Evolutionary conservation across 371 early-diverging fungal genomes (phyloP).

Genomic region (Syncephalastrum contaminatum): DNA sequence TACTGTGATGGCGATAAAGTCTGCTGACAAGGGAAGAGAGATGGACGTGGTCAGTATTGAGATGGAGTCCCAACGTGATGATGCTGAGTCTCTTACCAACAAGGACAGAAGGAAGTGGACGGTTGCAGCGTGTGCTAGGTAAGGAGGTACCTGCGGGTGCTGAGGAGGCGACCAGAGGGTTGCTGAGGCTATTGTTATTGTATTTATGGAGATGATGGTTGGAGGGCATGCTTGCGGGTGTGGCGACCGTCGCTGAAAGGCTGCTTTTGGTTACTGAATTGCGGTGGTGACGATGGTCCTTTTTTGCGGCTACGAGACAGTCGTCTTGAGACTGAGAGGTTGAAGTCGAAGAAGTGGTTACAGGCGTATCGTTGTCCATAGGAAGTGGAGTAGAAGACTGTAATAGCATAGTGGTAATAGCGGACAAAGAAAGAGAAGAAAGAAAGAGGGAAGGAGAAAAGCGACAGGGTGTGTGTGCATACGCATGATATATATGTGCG

Average conservation of each 20-base stretch:
- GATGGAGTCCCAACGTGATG: neutral
- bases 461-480: neutral
- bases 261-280: neutral
- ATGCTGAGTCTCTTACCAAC: slow-evolving; percentile 13
- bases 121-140: slow-evolving; percentile 2
- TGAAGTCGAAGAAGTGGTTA: no score
- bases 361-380: no score
- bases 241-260: slow-evolving; percentile 5
- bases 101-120: slow-evolving; percentile 21
- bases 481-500: no score
- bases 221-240: slow-evolving; percentile 2
- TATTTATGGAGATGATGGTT: neutral
- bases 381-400: slow-evolving; percentile 5
- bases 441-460: slow-evolving; percentile 9
- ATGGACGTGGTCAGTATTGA: neutral
- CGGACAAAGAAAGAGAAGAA: slow-evolving; percentile 5
- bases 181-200: neutral
- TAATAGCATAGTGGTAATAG: slow-evolving; percentile 11
- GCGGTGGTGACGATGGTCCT: slow-evolving; percentile 6
- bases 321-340: no score
- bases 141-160: slow-evolving; percentile 2
- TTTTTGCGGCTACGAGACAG: no score
- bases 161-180: neutral
- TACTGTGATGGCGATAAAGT: slow-evolving; percentile 23
- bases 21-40: slow-evolving; percentile 7